Evolutionary conservation across 257 asterid species (phyloP), one percentile per base, ranked within the genome.

Genomic region (Rehmannia glutinosa): DNA sequence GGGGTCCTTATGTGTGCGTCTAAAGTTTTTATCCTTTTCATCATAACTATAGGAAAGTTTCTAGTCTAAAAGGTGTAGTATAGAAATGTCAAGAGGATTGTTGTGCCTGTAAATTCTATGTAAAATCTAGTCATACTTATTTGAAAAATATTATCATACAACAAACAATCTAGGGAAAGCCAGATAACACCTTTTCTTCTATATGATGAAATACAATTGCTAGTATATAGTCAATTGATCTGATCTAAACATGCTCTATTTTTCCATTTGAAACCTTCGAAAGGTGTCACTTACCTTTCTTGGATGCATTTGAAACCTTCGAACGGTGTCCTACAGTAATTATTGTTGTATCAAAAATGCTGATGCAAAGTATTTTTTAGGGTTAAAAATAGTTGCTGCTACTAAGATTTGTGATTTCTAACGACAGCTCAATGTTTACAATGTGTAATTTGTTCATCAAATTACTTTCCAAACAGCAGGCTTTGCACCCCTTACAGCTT

Each of bases 241-340:
- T 69, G n/a, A 39, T 51, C 47, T 62, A 45, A 36, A 27, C 30
- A 35, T 45, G 23, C 41, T 39, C 21, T 15, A 36, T 25, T 17
- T n/a, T 56, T 30, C 49, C 43, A 19, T 70, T 33, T 70, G 53
- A 70, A 62, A 33, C 27, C 50, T 39, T 70, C n/a, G n/a, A n/a
- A n/a, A n/a, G n/a, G n/a, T n/a, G n/a, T n/a, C n/a, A n/a, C n/a
- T n/a, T n/a, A n/a, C n/a, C n/a, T n/a, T n/a, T n/a, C n/a, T n/a
- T n/a, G n/a, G n/a, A n/a, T n/a, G n/a, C n/a, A n/a, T n/a, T n/a
- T n/a, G n/a, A n/a, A n/a, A n/a, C n/a, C n/a, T n/a, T n/a, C n/a
- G n/a, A n/a, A n/a, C n/a, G n/a, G n/a, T n/a, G n/a, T n/a, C n/a
- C 63, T 12, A 23, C 53, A 21, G 8, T 51, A 45, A 5, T 23